phyloP scores from a whole-genome alignment of 2,329 filamentous ascomycete genomes.

The Rugonectria rugulosa region DNA sequence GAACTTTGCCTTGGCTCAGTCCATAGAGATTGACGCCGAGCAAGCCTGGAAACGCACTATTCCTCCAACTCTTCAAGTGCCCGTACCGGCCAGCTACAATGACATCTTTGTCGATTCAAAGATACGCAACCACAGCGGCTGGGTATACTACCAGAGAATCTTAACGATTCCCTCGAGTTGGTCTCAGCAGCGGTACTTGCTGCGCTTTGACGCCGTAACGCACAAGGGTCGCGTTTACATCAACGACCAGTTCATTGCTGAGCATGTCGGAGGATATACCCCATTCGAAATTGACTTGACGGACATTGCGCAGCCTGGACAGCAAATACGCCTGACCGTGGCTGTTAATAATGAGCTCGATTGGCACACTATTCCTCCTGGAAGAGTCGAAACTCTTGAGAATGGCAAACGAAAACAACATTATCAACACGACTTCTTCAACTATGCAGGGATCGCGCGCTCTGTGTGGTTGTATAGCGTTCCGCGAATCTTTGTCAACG shows the following conservation, averaged over 20 bases:
- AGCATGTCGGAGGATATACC: constrained; percentile 22
- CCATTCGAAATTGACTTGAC: constrained; percentile 22
- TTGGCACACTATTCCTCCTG: constrained; percentile 23
- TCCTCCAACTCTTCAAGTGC: constrained; percentile 8
- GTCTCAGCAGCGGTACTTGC: constrained; percentile 14
- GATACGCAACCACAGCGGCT: constrained; percentile 22
- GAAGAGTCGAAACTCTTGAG: constrained; percentile 11
- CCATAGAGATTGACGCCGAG: constrained; percentile 7
- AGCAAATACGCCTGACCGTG: constrained; percentile 17
- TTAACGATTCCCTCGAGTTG: constrained; percentile 17
- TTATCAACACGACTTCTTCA: constrained; percentile 29
- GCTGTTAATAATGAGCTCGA: constrained; percentile 22
- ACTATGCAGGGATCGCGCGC: constrained; percentile 21
- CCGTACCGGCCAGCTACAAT: constrained; percentile 26
- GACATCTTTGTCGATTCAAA: constrained; percentile 23
- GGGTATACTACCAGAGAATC: constrained; percentile 22
- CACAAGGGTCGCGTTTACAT: constrained; percentile 23
- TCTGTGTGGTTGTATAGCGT: constrained; percentile 17
- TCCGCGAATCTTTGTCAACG: constrained; percentile 7
- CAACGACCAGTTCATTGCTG: constrained; percentile 19
- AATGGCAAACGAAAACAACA: constrained; percentile 21
- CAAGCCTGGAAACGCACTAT: constrained; percentile 13
- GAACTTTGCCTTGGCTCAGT: constrained; percentile 19
- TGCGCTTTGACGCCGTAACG: constrained; percentile 20
- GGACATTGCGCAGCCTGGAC: background rate